Percentiles rank a stretch among this genome's conserved stretches.
These are phyloP conservation scores for Metarhizium sp. DNA, from an alignment of 2,329 filamentous ascomycete species.

Conservation along the genomic window DNA sequence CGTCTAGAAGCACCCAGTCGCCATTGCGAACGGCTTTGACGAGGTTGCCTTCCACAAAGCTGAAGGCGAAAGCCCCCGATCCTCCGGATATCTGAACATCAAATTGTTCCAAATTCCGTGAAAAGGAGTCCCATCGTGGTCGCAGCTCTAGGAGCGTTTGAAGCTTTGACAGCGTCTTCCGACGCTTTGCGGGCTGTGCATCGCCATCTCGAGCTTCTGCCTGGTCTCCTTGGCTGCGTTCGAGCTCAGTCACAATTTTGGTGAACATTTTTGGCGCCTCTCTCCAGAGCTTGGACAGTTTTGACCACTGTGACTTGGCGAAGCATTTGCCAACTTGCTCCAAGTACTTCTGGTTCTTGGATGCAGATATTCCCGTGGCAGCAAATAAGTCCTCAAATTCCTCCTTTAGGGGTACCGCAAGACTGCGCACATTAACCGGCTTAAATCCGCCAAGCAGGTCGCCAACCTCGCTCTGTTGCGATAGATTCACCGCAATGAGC, in stretches of 20 bases:
- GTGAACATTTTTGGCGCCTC: constrained; percentile 85
- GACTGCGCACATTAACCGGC: constrained; percentile 79
- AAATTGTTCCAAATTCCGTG: constrained; percentile 64
- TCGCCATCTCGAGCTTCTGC: constrained; percentile 22
- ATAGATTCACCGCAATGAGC: constrained; percentile 87
- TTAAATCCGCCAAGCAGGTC: constrained; percentile 95
- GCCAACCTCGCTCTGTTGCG: constrained; percentile 95
- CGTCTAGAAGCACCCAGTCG: constrained; percentile 93
- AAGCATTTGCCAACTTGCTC: constrained; percentile 72
- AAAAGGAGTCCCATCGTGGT: constrained; percentile 73
- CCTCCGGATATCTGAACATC: constrained; percentile 69
- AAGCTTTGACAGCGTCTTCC: constrained; percentile 58
- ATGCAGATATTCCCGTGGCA: constrained; percentile 72
- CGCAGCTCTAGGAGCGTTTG: constrained; percentile 48
- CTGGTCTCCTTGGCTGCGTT: constrained; percentile 32
- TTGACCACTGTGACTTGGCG: constrained; percentile 77
- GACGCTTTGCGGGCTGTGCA: constrained; percentile 58
- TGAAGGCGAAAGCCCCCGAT: constrained; percentile 76
- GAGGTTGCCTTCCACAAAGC: constrained; percentile 92
- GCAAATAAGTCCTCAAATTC: constrained; percentile 87
- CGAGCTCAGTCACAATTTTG: constrained; percentile 50
- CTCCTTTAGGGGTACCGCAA: constrained; percentile 84
- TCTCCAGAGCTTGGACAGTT: constrained; percentile 75
- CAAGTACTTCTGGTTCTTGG: constrained; percentile 81
- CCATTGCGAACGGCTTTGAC: constrained; percentile 93